phyloP scores from a whole-genome alignment of 2,329 filamentous ascomycete species.

The Diaporthe sp. region DNA sequence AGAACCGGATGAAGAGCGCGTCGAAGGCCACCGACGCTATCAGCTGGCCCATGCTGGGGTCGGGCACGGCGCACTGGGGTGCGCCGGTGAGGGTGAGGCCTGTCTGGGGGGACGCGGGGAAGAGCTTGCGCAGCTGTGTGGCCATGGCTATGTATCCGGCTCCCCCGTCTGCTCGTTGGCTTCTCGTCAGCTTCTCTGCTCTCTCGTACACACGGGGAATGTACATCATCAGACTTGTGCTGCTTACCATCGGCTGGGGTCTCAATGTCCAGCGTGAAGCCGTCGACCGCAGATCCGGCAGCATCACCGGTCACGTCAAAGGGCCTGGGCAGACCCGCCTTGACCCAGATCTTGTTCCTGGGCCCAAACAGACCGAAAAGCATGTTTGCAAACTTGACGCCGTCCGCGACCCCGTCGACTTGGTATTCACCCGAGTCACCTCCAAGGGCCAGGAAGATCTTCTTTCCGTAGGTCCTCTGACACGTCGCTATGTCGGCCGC shows the following conservation, averaged over 20 bases:
- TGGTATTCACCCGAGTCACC: constrained; percentile 49
- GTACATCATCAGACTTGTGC: neutral
- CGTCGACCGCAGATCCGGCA: constrained; percentile 47
- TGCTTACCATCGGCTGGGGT: constrained; percentile 33
- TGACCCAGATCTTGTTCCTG: constrained; percentile 44
- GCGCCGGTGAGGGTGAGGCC: constrained; percentile 54
- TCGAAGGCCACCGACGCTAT: constrained; percentile 48
- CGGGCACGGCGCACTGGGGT: constrained; percentile 57
- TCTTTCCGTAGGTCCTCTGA: constrained; percentile 50
- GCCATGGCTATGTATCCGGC: constrained; percentile 16
- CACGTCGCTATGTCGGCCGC: constrained; percentile 51
- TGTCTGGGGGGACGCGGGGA: constrained; percentile 35
- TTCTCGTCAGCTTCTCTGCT: neutral
- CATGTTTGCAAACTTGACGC: constrained; percentile 47
- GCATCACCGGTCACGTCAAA: constrained; percentile 45
- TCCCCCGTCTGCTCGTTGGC: neutral
- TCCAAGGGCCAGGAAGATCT: constrained; percentile 53
- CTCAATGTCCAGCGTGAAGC: constrained; percentile 57
- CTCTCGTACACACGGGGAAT: neutral
- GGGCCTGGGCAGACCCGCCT: constrained; percentile 48
- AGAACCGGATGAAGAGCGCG: constrained; percentile 61
- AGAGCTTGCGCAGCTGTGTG: constrained; percentile 44
- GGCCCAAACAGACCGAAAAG: constrained; percentile 55
- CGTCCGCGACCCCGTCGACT: constrained; percentile 48
- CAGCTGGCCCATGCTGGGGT: constrained; percentile 44